Evolutionary conservation across 192 early-diverging fungal species (phyloP), one percentile per base, ranked within the genome.

Genomic region (Coemansia sp.): DNA sequence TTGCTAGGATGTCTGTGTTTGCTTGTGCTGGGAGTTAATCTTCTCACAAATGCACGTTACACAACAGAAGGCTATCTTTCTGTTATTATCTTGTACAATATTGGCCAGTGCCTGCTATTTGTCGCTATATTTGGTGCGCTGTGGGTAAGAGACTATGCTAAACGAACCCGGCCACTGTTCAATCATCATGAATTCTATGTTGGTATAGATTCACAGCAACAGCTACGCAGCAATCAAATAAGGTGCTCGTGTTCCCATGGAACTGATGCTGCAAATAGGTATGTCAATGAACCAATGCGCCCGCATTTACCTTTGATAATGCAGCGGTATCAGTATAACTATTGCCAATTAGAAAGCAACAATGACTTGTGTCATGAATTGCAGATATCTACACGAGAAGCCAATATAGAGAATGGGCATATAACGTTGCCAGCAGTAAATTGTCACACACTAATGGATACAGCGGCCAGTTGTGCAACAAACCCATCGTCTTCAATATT

Each of bases 71-170:
- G 76, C 8, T 78, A 73, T 19, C 32, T 64, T 8, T 46, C 63
- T 2, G 54, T 64, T n/a, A 26, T 63, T 9, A 42, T 73, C 1
- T 47, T 78, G n/a, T 73, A 78, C 51, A 22, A 62, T 4, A 55
- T 73, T 0, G 76, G 76, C 0, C 76, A 78, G 22, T 73, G 71
- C 11, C 41, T 78, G 0, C 47, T 78, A 12, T 69, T 73, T 22
- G 18, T 73, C 8, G 43, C 76, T 4, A 70, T 73, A 19, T 67
- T 78, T 51, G 68, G 67, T 0, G 71, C 68, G 2, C 57, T 73
- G 15, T 78, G 71, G 76, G 71, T 78, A 0, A 19, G 71, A 7
- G 76, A 73, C 36, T 63, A 70, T n/a, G 71, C 76, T 8, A 73
- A 66, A 48, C 60, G 71, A 3, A 78, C 71, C 6, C 63, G 76